Percentiles rank a stretch among this genome's conserved stretches.
phyloP scores from a whole-genome alignment of 1,284 basidiomycete species.

The Coniferiporia weirii region DNA sequence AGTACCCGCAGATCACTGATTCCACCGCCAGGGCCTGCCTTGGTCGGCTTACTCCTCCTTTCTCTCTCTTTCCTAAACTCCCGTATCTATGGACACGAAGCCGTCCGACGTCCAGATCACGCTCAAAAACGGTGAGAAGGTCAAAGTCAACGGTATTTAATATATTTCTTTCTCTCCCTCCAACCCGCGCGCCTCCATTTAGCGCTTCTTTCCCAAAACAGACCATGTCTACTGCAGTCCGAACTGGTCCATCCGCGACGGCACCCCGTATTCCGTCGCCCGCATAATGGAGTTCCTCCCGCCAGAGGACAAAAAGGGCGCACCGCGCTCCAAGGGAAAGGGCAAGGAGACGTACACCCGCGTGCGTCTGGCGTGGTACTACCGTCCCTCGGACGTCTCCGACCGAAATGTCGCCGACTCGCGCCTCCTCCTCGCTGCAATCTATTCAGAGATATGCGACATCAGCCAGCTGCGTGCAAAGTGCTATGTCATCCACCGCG shows the following conservation, averaged over 20 bases:
- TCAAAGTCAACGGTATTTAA: conserved; percentile 69
- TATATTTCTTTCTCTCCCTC: conserved; percentile 21
- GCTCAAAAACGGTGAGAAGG: conserved; percentile 74
- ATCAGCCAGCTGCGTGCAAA: conserved; percentile 86
- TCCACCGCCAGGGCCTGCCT: no score
- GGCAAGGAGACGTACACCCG: conserved; percentile 59
- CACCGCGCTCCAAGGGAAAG: conserved; percentile 38
- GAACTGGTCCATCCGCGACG: conserved; percentile 85
- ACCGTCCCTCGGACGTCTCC: conserved; percentile 85
- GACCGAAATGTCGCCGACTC: conserved; percentile 83
- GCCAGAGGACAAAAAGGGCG: conserved; percentile 46
- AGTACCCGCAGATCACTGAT: no score
- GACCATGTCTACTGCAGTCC: conserved; percentile 96
- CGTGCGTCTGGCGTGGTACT: conserved; percentile 89
- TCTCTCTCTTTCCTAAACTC: not conserved
- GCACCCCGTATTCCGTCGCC: conserved; percentile 89
- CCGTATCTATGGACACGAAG: not conserved
- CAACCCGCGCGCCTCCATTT: conserved; percentile 14
- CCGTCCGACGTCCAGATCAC: conserved; percentile 22
- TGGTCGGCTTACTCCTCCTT: not conserved
- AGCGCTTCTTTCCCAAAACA: conserved; percentile 37
- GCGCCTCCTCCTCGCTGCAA: conserved; percentile 86
- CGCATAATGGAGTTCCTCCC: conserved; percentile 95
- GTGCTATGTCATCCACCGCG: conserved; percentile 90
- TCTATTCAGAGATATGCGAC: conserved; percentile 93